Evolutionary conservation across 345 rosid genomes (phyloP).

Genomic region (Rhodamnia argentea): DNA sequence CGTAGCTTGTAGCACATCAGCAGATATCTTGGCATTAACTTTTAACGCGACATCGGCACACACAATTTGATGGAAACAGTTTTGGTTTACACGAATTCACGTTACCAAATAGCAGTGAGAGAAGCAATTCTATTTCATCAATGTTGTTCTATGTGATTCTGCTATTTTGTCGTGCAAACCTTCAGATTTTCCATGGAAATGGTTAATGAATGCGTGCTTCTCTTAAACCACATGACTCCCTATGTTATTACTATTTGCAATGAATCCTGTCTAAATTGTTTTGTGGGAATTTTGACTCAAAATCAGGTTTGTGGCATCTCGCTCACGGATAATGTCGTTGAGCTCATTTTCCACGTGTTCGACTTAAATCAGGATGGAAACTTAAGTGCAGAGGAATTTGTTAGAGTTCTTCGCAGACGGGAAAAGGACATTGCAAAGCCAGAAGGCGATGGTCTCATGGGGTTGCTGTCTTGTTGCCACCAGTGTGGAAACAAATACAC

Average conservation of each 20-base stretch:
- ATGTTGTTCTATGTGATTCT: background rate
- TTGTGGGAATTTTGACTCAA: background rate
- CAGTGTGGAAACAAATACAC: conserved; percentile 25
- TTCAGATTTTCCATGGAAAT: background rate
- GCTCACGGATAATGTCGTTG: conserved; percentile 54
- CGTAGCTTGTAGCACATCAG: background rate
- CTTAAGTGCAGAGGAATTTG: conserved; percentile 62
- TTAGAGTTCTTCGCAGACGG: conserved; percentile 47
- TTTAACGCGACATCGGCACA: background rate
- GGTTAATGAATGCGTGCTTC: background rate
- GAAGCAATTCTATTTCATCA: background rate
- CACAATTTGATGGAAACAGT: background rate
- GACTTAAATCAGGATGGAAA: conserved; percentile 65
- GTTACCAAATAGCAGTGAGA: background rate
- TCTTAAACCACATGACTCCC: background rate
- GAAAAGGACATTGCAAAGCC: conserved; percentile 69
- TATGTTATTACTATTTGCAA: background rate
- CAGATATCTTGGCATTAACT: background rate
- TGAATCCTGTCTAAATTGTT: background rate
- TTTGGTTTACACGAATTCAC: background rate
- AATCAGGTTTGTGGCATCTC: conserved; percentile 62
- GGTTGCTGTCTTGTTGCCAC: conserved; percentile 30
- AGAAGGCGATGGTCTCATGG: conserved; percentile 33
- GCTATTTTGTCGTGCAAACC: background rate
- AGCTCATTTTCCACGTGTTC: conserved; percentile 68